A percentile compares a stretch with the other conserved stretches of the same genome.
Conservation (phyloP, 441 rosid species). For the Flueggea neowawraea region DNA sequence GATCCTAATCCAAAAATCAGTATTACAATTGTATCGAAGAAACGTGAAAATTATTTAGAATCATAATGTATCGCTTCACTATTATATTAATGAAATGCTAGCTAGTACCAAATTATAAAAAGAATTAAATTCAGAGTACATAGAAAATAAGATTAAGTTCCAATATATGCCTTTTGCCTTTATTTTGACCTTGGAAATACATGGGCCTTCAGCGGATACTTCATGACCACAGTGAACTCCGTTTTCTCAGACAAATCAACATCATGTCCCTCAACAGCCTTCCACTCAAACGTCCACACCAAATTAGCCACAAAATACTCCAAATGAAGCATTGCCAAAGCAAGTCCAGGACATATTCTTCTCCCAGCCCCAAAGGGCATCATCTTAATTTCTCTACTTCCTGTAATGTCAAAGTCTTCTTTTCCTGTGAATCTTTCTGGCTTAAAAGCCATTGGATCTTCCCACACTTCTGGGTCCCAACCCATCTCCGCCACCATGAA, state of each 20-base stretch:
- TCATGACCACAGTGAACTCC: constrained; percentile 21
- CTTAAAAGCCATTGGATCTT: constrained; percentile 38
- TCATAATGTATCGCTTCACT: no score
- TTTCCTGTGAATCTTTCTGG: constrained; percentile 31
- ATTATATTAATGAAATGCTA: no score
- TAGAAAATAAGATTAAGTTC: no score
- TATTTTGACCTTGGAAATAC: constrained; percentile 5
- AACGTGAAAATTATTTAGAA: no score
- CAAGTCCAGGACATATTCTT: constrained; percentile 31
- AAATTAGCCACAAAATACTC: constrained; percentile 30
- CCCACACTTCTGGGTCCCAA: constrained; percentile 41
- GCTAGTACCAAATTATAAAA: no score
- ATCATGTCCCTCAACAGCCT: constrained; percentile 16
- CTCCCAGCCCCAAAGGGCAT: constrained; percentile 33
- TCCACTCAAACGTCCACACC: constrained; percentile 28
- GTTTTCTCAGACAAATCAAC: constrained; percentile 25
- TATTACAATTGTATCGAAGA: no score
- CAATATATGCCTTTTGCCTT: no score
- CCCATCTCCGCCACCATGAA: constrained; percentile 45
- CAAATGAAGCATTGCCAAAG: constrained; percentile 31
- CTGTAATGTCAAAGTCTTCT: constrained; percentile 30
- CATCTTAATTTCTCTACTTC: constrained; percentile 33
- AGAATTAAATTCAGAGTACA: no score
- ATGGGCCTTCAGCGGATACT: constrained; percentile 23
- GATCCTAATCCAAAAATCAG: no score